Base-by-base conservation (phyloP, 75 land plant genomes). In the Sequoiadendron giganteum region DNA sequence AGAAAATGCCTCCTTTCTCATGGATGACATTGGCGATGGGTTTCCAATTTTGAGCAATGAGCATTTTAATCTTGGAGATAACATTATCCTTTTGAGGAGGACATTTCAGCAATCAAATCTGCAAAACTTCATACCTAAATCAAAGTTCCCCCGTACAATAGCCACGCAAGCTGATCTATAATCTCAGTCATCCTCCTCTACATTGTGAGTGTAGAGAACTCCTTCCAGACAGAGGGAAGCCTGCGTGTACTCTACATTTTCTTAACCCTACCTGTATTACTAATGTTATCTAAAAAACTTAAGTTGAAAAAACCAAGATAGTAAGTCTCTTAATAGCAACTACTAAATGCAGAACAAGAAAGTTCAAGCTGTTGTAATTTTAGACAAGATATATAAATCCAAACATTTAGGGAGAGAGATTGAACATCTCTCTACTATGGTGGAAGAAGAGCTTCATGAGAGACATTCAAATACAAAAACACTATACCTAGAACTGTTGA, bases 361-460 rank as follows among this genome's bases (percentile, higher is more conserved):
- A 86, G 73, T 89, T 32, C 85, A 94, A 89, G 98, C 96, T 21
- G 88, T 92, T 68, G 56, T 89, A 34, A 95, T 96, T 48, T 93
- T 98, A 55, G 86, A 90, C 75, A 98, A 92, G 72, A 95, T 98
- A 42, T 94, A 98, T 88, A 95, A 93, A 25, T 86, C 93, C 38
- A 89, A 87, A 9, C 91, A 94, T 43, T 91, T 96, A 40, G 91
- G 92, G 78, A 91, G 92, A 58, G 99, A 97, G 87, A 88, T 95
- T 80, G 92, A 95, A 76, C 91, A 92, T 84, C 95, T 98, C 0
- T 79, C 93, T 54, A 80, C 91, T 87, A 87, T 94, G 82, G 86
- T 88, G 14, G 93, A 90, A 38, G 94, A 92, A 87, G 42, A 40
- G 42, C 42, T 40, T 40, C 42, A 40, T 1, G 42, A 40, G 42